phyloP scores from a whole-genome alignment of 108 stramenopile species.

The Bacterosira constricta region DNA sequence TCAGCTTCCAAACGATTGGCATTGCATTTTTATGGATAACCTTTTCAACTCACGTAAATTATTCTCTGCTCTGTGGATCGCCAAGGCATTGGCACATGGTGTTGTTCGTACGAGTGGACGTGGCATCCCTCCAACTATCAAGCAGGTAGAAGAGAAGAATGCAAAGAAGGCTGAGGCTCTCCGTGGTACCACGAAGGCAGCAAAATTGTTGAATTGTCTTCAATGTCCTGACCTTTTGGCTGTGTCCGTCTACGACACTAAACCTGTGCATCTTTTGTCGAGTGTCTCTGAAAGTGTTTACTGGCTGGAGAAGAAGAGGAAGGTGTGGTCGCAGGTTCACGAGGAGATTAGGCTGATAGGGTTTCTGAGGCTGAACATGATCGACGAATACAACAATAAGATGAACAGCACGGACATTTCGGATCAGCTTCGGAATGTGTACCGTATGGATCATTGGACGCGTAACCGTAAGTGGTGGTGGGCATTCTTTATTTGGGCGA shows the following conservation, averaged over 20 bases:
- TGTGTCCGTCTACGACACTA: slow-evolving; percentile 35
- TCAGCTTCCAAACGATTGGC: slow-evolving; percentile 14
- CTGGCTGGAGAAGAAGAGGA: slow-evolving; percentile 38
- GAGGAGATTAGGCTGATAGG: neutral
- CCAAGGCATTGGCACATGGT: slow-evolving; percentile 32
- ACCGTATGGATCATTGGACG: slow-evolving; percentile 34
- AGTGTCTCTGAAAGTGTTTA: slow-evolving; percentile 23
- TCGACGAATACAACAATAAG: slow-evolving; percentile 36
- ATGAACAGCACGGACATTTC: slow-evolving; percentile 48
- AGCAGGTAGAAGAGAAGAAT: slow-evolving; percentile 7
- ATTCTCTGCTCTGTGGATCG: slow-evolving; percentile 59
- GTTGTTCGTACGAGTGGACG: slow-evolving; percentile 6
- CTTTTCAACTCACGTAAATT: slow-evolving; percentile 55
- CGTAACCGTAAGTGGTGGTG: slow-evolving; percentile 51
- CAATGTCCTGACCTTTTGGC: slow-evolving; percentile 19
- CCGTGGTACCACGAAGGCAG: slow-evolving; percentile 16
- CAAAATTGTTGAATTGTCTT: slow-evolving; percentile 2
- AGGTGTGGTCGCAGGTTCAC: slow-evolving; percentile 15
- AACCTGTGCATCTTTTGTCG: slow-evolving; percentile 42
- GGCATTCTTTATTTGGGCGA: slow-evolving; percentile 39
- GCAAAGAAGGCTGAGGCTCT: neutral
- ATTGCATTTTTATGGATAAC: slow-evolving; percentile 53
- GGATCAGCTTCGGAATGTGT: slow-evolving; percentile 40
- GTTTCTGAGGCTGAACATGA: slow-evolving; percentile 14
- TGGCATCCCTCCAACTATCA: slow-evolving; percentile 1